A percentile compares a stretch with the other conserved stretches of the same genome.
phyloP scores from a whole-genome alignment of 176 grass and related monocot species.

The Metroxylon sagu region DNA sequence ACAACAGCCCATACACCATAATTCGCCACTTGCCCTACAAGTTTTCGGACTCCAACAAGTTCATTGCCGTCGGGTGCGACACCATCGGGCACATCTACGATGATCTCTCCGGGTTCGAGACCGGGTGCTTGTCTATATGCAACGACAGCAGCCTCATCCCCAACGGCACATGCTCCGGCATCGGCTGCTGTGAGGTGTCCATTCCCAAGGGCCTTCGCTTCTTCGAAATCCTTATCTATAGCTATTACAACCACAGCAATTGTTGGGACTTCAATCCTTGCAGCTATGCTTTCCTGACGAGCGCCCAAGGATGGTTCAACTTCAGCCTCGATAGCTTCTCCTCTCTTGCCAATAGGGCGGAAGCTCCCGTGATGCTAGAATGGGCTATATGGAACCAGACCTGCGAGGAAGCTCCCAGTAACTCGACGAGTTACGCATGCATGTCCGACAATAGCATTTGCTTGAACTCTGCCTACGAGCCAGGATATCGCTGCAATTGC shows the following conservation, averaged over 20 bases:
- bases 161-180: not conserved
- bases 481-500: not conserved
- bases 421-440: not conserved
- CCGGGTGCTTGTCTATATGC: not conserved
- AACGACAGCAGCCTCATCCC: not conserved
- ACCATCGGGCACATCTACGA: not conserved
- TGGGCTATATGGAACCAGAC: not conserved
- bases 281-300: not conserved
- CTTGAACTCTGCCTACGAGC: not conserved
- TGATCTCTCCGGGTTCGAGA: not conserved
- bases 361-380: not conserved
- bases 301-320: not conserved
- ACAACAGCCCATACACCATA: not conserved
- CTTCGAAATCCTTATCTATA: not conserved
- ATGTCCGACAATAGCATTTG: not conserved
- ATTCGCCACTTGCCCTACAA: not conserved
- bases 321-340: not conserved
- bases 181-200: not conserved
- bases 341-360: not conserved
- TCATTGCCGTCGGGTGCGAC: not conserved
- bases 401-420: not conserved
- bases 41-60: not conserved
- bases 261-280: slow-evolving; percentile 1
- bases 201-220: not conserved
- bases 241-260: not conserved